These are phyloP conservation scores for Chernovozyma aurita DNA, from an alignment of 1,139 yeast genomes.

Conservation along the genomic window DNA sequence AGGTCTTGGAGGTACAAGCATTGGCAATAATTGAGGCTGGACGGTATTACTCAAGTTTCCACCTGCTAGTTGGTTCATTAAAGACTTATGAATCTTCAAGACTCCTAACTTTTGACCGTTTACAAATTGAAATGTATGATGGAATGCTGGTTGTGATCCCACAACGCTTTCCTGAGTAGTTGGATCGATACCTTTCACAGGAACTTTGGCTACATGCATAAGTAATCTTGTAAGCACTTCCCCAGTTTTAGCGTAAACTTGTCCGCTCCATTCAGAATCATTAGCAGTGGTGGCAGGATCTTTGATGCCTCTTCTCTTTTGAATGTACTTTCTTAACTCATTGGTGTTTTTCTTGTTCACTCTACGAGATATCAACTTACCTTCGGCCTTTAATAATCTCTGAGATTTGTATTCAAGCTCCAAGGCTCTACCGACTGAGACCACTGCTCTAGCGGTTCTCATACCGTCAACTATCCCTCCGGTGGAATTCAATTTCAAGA, in stretches of 20 bases:
- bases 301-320: conserved; percentile 19
- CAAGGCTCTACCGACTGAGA: conserved; percentile 77
- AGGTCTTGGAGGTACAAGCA: conserved; percentile 84
- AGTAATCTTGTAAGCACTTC: conserved; percentile 71
- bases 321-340: conserved; percentile 42
- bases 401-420: conserved; percentile 81
- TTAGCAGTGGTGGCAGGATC: conserved; percentile 8
- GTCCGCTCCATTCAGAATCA: conserved; percentile 40
- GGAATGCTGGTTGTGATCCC: conserved; percentile 87
- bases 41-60: conserved; percentile 64
- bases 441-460: conserved; percentile 78
- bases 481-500: conserved; percentile 68
- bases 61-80: conserved; percentile 63
- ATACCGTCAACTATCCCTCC: conserved; percentile 82
- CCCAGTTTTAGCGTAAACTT: conserved; percentile 75
- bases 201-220: conserved; percentile 77
- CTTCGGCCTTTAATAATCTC: conserved; percentile 54
- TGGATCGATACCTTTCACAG: conserved; percentile 76
- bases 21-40: conserved; percentile 88
- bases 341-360: conserved; percentile 20
- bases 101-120: conserved; percentile 82
- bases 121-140: conserved; percentile 78
- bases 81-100: conserved; percentile 66
- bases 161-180: conserved; percentile 58
- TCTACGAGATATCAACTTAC: conserved; percentile 18